Evolutionary conservation across 345 rosid species (phyloP), one percentile per base, ranked within the genome.

Genomic region (Leavenworthia alabamica): DNA sequence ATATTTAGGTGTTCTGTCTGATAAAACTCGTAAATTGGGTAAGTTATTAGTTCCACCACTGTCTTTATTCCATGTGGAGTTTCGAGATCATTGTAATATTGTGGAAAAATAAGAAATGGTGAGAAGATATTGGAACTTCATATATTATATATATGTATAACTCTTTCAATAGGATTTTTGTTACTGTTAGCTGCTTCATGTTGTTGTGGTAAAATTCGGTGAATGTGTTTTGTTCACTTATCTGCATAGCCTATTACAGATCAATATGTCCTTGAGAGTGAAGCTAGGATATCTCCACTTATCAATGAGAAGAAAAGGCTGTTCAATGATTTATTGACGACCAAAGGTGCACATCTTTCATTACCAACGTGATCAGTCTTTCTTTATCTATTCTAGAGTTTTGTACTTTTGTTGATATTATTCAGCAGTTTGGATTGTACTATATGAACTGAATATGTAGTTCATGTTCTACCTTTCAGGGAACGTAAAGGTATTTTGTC

Each of bases 241-340:
- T 31, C 40, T 62, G 46, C 52, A 10, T 55, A 62, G 52, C 31
- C 9, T 63, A 78, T 80, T 26, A 58, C 89, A 89, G 99, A 93
- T 85, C 99, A 82, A 80, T 81, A 41, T 61, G 89, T 86, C 46
- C 68, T 86, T 75, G 96, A 89, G 76, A 78, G 86, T 6, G 91
- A 93, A 79, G 90, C 95, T 73, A 80, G 99, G 73, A 81, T 93
- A 75, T 83, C 86, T 71, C 95, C 96, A 2, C 78, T 93, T 76
- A 81, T 89, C 75, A 82, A 71, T 64, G 97, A 93, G 82, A 93
- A 81, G 89, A 89, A 74, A 73, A 82, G 88, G 74, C 64, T 93
- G 68, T 93, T 93, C 75, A 85, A 93, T 75, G 94, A 85, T 65
- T 80, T 93, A 37, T 72, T 89, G 78, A 89, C 97, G 2, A 77